phyloP scores from a whole-genome alignment of 1,284 basidiomycete genomes.

The Trichosporon inkin region DNA sequence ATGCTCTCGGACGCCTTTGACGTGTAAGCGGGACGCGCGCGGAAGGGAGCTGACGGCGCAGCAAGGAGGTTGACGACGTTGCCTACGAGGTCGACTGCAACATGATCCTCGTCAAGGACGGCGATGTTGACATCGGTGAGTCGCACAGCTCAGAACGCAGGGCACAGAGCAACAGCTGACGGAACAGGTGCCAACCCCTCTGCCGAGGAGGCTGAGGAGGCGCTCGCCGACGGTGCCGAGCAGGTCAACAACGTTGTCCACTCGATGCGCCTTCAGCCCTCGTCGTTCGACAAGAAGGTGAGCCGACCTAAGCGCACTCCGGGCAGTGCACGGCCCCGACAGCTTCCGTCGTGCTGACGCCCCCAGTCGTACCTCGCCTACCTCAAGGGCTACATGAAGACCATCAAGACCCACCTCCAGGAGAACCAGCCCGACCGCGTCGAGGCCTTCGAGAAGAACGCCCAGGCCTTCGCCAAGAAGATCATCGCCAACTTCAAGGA shows the following conservation, averaged over 20 bases:
- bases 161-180: not conserved
- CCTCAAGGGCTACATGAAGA: constrained; percentile 90
- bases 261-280: constrained; percentile 84
- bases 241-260: constrained; percentile 88
- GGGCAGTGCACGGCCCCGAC: not conserved
- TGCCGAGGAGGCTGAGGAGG: constrained; percentile 80
- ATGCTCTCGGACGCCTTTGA: constrained; percentile 94
- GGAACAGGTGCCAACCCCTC: constrained; percentile 79
- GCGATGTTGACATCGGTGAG: constrained; percentile 87
- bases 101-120: constrained; percentile 69
- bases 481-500: constrained; percentile 79
- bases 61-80: constrained; percentile 76
- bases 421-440: constrained; percentile 65
- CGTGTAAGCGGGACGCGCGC: constrained; percentile 55
- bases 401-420: constrained; percentile 63
- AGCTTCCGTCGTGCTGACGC: not conserved
- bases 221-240: constrained; percentile 69
- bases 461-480: constrained; percentile 75
- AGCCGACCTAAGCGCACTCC: constrained; percentile 2
- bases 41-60: constrained; percentile 42
- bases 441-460: constrained; percentile 77
- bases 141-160: constrained; percentile 14
- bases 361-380: constrained; percentile 64
- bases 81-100: constrained; percentile 87
- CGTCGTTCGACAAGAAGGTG: constrained; percentile 85